A percentile compares a stretch with the other conserved stretches of the same genome.
Conservation (phyloP, 495 filamentous ascomycete species). For the Talaromyces stipitatus region DNA sequence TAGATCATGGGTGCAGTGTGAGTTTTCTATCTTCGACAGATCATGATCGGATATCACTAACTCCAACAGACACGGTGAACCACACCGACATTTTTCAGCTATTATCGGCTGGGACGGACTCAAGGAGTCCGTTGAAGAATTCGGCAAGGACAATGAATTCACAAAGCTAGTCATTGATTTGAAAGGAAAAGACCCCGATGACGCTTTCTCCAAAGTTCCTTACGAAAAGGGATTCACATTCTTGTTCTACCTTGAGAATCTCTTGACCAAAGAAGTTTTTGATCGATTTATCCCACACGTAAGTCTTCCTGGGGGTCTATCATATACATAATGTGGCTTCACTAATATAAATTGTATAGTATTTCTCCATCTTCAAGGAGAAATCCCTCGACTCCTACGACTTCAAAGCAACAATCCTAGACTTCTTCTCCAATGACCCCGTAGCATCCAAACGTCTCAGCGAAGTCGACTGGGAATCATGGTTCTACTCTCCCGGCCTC, state of each 20-base stretch:
- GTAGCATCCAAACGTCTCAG: conserved; percentile 59
- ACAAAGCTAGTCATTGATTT: conserved; percentile 83
- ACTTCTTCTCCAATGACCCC: conserved; percentile 68
- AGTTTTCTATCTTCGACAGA: background rate
- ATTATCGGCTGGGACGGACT: conserved; percentile 65
- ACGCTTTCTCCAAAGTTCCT: conserved; percentile 84
- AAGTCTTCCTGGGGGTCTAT: conserved; percentile 12
- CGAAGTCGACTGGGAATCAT: conserved; percentile 76
- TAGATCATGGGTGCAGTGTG: conserved; percentile 25
- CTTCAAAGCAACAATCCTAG: conserved; percentile 78
- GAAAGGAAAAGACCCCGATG: conserved; percentile 87
- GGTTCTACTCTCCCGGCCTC: conserved; percentile 77
- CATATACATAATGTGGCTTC: conserved; percentile 8
- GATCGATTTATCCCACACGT: conserved; percentile 87
- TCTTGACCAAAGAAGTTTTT: conserved; percentile 79
- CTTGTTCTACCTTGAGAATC: conserved; percentile 75
- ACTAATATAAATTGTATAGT: too few species aligned
- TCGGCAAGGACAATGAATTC: conserved; percentile 78
- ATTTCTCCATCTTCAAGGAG: conserved; percentile 72
- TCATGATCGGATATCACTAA: background rate
- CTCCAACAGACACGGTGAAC: conserved; percentile 54
- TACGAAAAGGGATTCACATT: conserved; percentile 69
- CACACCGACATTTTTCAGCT: conserved; percentile 84
- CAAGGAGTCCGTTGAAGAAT: conserved; percentile 65
- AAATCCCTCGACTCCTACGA: conserved; percentile 87